These are phyloP conservation scores for Barnettozyma siamensis DNA, from an alignment of 805 yeast genomes.

Conservation along the genomic window DNA sequence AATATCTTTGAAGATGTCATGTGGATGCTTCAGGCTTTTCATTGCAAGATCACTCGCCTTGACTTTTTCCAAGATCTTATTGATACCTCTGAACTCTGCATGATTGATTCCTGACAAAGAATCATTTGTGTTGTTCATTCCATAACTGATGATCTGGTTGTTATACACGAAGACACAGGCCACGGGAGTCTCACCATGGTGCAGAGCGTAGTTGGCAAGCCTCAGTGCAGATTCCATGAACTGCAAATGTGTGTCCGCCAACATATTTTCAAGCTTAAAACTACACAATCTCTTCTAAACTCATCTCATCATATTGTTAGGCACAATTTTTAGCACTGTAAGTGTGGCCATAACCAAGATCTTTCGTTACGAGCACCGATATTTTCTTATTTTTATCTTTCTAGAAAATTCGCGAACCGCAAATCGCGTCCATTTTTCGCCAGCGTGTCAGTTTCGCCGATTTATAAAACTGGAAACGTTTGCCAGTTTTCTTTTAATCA, in stretches of 20 bases:
- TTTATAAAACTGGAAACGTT: neutral
- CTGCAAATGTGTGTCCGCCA: slow-evolving; percentile 12
- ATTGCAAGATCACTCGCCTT: slow-evolving; percentile 18
- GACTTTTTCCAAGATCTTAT: slow-evolving; percentile 36
- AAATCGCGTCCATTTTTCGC: neutral
- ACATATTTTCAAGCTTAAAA: neutral
- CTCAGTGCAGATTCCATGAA: slow-evolving; percentile 48
- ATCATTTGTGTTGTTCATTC: slow-evolving; percentile 82
- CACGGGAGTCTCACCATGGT: slow-evolving; percentile 74
- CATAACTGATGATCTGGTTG: slow-evolving; percentile 56
- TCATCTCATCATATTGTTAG: too few relatives aligned
- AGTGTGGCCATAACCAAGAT: too few relatives aligned
- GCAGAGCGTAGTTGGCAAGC: slow-evolving; percentile 60
- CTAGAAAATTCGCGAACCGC: slow-evolving; percentile 1
- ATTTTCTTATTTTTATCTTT: neutral
- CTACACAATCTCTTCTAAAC: too few relatives aligned
- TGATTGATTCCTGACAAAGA: slow-evolving; percentile 85
- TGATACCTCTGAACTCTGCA: slow-evolving; percentile 86
- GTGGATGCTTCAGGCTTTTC: slow-evolving; percentile 19
- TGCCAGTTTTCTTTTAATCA: neutral
- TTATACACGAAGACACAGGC: slow-evolving; percentile 67
- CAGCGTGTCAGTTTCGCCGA: neutral
- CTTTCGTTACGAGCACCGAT: too few relatives aligned
- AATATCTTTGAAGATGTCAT: slow-evolving; percentile 43
- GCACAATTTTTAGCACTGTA: too few relatives aligned